Evolutionary conservation across 495 filamentous ascomycete species (phyloP), one percentile per base, ranked within the genome.

Genomic region (Lindgomyces ingoldianus): DNA sequence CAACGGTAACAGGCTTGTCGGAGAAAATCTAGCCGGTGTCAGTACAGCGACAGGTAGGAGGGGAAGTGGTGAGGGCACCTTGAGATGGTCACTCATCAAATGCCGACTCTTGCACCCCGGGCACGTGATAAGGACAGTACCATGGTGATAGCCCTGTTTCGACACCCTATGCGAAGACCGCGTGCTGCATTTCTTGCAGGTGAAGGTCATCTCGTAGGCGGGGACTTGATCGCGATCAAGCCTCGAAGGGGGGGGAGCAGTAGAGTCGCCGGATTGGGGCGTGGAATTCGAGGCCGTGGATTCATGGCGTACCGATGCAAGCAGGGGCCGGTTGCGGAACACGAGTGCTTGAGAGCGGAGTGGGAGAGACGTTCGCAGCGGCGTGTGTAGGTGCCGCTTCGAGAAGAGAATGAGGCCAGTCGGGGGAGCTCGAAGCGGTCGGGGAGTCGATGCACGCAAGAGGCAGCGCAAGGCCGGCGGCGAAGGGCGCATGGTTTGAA

Each of bases 111-210:
- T 81, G 75, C 94, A 99, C 0, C 76, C 75, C 0, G 93, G 92
- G 71, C 94, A 99, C 30, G 85, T 85, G 48, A 99, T 91, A 45
- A 98, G 78, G 14, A 96, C 89, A 0, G 89, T 90, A 24, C 94
- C 94, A 24, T 86, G 77, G 74, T 97, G 91, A 73, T 97, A 99
- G 14, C 90, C 94, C 64, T 96, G 94, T 76, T 97, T 96, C 22
- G 89, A 89, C 60, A 99, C 79, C 10, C 75, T 79, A 73, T 98
- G 94, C 2, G 82, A 77, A 4, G 90, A 93, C 27, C 95, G 87
- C 4, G 81, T 71, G 10, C 74, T 74, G 79, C 94, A 99, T 22
- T 91, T 91, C 57, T 85, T 87, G 83, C 94, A 99, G 63, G 95
- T 99, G 73, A 99, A 96, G 11, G 84, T 87, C 25, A 98, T 79